These are phyloP conservation scores for Trichoderma sp. DNA, from an alignment of 2,329 filamentous ascomycete genomes.

Conservation along the genomic window DNA sequence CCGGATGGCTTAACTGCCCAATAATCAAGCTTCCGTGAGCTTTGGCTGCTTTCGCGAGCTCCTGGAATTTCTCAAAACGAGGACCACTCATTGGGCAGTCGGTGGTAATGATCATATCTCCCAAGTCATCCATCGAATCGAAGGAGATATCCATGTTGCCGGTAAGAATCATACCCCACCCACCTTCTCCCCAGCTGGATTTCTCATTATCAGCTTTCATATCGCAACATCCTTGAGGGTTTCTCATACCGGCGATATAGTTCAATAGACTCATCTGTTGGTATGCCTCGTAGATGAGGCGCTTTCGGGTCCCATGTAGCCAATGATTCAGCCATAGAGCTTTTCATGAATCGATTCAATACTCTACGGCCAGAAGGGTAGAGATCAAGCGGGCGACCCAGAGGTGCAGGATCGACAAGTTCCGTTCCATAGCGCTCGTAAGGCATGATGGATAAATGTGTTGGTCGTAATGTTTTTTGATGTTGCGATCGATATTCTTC, in stretches of 20 bases:
- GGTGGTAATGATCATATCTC: background rate
- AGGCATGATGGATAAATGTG: background rate
- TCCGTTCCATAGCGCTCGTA: background rate
- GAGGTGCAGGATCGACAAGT: background rate
- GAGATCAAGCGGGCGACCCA: background rate
- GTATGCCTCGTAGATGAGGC: background rate
- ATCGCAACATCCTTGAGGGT: background rate
- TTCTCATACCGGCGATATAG: background rate
- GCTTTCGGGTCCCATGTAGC: slow-evolving; percentile 61
- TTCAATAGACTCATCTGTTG: background rate
- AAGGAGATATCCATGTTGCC: background rate
- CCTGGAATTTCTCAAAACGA: slow-evolving; percentile 62
- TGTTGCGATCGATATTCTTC: background rate
- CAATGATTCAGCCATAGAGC: slow-evolving; percentile 61
- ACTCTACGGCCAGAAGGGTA: background rate
- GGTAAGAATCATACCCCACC: slow-evolving; percentile 40
- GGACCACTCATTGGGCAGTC: slow-evolving; percentile 53
- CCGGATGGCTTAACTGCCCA: slow-evolving; percentile 64
- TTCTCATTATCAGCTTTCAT: background rate
- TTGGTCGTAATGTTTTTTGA: background rate
- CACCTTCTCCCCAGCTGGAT: slow-evolving; percentile 28
- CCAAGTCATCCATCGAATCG: background rate
- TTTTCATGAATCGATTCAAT: background rate
- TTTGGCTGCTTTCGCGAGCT: slow-evolving; percentile 56
- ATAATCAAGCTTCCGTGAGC: slow-evolving; percentile 61